Conservation (phyloP, 208 protist species). For the Strigomonas oncopelti region DNA sequence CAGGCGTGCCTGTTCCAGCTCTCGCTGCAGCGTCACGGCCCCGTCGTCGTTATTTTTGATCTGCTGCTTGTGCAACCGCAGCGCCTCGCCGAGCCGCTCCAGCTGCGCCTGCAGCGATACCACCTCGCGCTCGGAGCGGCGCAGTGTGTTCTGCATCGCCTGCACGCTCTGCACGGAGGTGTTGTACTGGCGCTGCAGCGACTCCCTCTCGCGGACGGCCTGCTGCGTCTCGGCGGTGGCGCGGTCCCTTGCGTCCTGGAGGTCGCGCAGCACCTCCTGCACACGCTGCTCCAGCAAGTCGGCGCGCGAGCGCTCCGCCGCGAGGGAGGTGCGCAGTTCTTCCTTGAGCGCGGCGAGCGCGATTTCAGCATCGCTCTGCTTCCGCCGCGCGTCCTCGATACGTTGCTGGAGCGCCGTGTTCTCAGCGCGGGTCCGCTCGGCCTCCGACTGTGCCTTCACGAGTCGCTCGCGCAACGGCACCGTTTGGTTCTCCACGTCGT, state of each 20-base stretch:
- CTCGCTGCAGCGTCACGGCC: slow-evolving; percentile 33
- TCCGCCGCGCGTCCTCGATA: slow-evolving; percentile 26
- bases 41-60: slow-evolving; percentile 35
- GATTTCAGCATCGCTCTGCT: slow-evolving; percentile 15
- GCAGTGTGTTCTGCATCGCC: slow-evolving; percentile 21
- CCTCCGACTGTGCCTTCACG: slow-evolving; percentile 13
- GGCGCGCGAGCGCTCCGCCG: slow-evolving; percentile 24
- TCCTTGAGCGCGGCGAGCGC: slow-evolving; percentile 15
- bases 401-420: slow-evolving; percentile 14
- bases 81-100: slow-evolving; percentile 41
- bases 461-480: slow-evolving; percentile 24
- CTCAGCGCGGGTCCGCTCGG: neutral
- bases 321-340: slow-evolving; percentile 16
- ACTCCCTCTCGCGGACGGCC: slow-evolving; percentile 26
- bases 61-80: slow-evolving; percentile 56
- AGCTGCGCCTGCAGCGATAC: slow-evolving; percentile 32
- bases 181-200: slow-evolving; percentile 21
- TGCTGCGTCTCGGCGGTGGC: slow-evolving; percentile 30
- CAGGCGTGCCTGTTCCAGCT: slow-evolving; percentile 37
- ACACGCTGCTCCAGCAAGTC: slow-evolving; percentile 25
- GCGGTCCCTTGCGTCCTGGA: slow-evolving; percentile 23
- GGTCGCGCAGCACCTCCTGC: slow-evolving; percentile 23
- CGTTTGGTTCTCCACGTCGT: slow-evolving; percentile 15
- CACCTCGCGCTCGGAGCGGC: slow-evolving; percentile 28
- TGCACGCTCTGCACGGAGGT: slow-evolving; percentile 23